A percentile compares a stretch with the other conserved stretches of the same genome.
These are phyloP conservation scores for Erythrophleum ivorense DNA, from an alignment of 331 rosid species.

Conservation along the genomic window DNA sequence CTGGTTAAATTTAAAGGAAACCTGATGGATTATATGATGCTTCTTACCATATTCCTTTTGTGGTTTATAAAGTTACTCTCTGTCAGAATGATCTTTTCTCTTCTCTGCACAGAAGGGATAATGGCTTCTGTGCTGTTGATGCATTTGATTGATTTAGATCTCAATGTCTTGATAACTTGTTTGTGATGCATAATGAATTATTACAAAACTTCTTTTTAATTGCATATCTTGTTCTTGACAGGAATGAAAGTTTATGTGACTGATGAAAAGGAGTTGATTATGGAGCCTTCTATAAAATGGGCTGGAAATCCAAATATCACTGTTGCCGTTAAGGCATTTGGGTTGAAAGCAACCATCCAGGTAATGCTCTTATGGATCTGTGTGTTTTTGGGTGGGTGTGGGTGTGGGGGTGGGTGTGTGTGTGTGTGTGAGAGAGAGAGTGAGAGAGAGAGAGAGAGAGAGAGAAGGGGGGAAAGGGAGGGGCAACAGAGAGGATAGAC, in stretches of 20 bases:
- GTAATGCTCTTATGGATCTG: constrained; percentile 43
- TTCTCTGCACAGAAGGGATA: constrained; percentile 6
- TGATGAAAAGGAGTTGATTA: constrained; percentile 94
- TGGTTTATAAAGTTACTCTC: background rate
- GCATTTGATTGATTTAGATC: constrained; percentile 11
- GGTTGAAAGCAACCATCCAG: constrained; percentile 90
- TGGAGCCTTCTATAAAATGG: constrained; percentile 97
- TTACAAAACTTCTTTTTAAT: background rate
- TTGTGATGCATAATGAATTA: constrained; percentile 9
- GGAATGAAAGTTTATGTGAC: constrained; percentile 94
- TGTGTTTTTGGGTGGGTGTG: background rate
- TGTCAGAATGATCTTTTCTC: constrained; percentile 8
- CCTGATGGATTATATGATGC: background rate
- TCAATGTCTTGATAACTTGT: constrained; percentile 6
- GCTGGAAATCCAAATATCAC: constrained; percentile 92
- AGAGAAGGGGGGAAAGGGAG: background rate
- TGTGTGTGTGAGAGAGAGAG: background rate
- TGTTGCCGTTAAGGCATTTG: constrained; percentile 81
- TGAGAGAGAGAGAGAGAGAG: background rate
- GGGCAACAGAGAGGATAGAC: background rate
- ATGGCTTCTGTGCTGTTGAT: constrained; percentile 28
- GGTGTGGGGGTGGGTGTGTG: background rate
- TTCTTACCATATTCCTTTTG: background rate
- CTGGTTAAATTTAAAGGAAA: background rate
- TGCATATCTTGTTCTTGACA: constrained; percentile 38